Percentiles rank a stretch among this genome's conserved stretches.
These are phyloP conservation scores for Telfairia occidentalis DNA, from an alignment of 331 rosid genomes.

Conservation along the genomic window DNA sequence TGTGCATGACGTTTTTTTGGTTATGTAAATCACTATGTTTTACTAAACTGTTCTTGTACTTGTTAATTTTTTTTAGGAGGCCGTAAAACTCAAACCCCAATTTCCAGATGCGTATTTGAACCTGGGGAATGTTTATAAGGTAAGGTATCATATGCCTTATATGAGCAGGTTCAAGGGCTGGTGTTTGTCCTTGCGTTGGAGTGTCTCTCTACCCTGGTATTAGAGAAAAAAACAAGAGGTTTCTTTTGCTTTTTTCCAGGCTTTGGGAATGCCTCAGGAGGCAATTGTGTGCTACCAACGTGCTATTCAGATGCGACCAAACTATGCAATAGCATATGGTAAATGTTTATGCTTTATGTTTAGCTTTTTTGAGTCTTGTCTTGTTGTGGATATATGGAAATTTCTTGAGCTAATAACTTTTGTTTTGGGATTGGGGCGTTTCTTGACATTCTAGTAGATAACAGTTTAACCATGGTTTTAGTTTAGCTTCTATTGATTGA, in stretches of 20 bases:
- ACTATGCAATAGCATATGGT: constrained; percentile 94
- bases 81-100: constrained; percentile 88
- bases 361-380: not conserved
- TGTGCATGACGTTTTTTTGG: not conserved
- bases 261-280: constrained; percentile 90
- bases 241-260: constrained; percentile 61
- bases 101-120: constrained; percentile 99
- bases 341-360: constrained; percentile 16
- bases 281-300: constrained; percentile 89
- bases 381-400: not conserved
- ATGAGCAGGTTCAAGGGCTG: constrained; percentile 33
- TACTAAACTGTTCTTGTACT: not conserved
- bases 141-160: constrained; percentile 35
- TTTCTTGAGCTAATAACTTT: not conserved
- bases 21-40: not conserved
- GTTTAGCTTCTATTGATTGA: not conserved
- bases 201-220: constrained; percentile 17
- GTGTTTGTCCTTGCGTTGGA: constrained; percentile 29
- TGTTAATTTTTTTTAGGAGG: constrained; percentile 53
- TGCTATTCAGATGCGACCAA: constrained; percentile 84
- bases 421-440: not conserved
- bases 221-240: constrained; percentile 37
- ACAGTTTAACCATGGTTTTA: not conserved
- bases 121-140: constrained; percentile 99
- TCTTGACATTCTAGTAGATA: not conserved